Conservation (phyloP, 2,329 filamentous ascomycete species). For the Periconia sp. region DNA sequence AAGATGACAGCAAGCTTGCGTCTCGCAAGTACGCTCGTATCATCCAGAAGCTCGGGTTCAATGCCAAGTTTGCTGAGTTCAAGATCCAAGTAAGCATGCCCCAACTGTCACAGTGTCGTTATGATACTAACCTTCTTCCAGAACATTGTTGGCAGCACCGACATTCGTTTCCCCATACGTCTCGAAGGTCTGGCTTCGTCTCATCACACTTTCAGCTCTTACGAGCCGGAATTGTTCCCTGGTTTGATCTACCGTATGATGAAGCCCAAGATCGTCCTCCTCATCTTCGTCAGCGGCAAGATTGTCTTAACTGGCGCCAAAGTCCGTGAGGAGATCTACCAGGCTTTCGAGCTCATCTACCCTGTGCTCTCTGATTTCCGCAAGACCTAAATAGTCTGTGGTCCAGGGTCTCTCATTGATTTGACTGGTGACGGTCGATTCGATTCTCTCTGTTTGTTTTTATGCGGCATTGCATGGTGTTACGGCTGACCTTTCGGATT, state of each 20-base stretch:
- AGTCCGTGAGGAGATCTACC: slow-evolving; percentile 86
- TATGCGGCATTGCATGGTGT: slow-evolving; percentile 46
- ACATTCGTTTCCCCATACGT: slow-evolving; percentile 99
- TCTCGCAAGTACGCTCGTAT: slow-evolving; percentile 98
- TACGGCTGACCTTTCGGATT: slow-evolving; percentile 18
- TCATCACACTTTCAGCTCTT: slow-evolving; percentile 95
- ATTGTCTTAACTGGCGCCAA: slow-evolving; percentile 90
- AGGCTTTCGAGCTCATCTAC: slow-evolving; percentile 43
- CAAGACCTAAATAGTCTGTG: slow-evolving; percentile 53
- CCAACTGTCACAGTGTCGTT: neutral
- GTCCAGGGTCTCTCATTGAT: neutral
- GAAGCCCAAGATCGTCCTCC: slow-evolving; percentile 97
- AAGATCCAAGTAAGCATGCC: slow-evolving; percentile 65
- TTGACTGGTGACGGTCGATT: slow-evolving; percentile 2
- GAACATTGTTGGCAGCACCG: slow-evolving; percentile 97
- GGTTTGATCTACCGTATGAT: slow-evolving; percentile 99
- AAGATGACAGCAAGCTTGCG: slow-evolving; percentile 96
- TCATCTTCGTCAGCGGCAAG: slow-evolving; percentile 98
- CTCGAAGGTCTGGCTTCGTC: slow-evolving; percentile 83
- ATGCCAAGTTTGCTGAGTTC: slow-evolving; percentile 99
- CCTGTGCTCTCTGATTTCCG: slow-evolving; percentile 57
- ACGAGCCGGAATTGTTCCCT: slow-evolving; percentile 97
- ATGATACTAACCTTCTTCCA: slow-evolving; percentile 18
- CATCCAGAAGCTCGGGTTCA: slow-evolving; percentile 99
- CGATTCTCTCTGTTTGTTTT: slow-evolving; percentile 19